Conservation (phyloP, 495 filamentous ascomycete genomes). For the Bacidia rubella region DNA sequence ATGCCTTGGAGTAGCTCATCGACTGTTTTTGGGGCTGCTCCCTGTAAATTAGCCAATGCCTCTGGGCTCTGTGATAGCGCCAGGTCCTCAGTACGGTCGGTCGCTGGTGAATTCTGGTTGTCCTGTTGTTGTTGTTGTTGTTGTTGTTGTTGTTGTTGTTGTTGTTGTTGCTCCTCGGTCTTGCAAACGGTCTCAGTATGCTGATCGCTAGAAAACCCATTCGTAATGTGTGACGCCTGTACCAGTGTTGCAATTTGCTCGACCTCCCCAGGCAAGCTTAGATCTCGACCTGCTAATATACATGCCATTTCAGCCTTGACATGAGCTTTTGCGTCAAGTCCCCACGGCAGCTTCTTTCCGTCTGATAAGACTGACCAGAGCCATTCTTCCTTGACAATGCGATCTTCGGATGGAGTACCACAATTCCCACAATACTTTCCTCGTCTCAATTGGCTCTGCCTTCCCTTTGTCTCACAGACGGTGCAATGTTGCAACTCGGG, state of each 20-base stretch:
- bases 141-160: no score
- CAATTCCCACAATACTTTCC: background rate
- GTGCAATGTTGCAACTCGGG: background rate
- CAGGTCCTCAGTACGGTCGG: no score
- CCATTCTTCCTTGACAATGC: background rate
- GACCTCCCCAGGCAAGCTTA: no score
- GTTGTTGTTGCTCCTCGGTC: no score
- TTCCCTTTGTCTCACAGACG: background rate
- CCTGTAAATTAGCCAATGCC: background rate
- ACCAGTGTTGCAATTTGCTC: no score
- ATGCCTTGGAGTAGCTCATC: conserved; percentile 35
- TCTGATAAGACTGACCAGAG: conserved; percentile 15
- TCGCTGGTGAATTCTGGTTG: no score
- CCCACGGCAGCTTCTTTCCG: background rate
- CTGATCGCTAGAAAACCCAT: no score
- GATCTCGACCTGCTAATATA: no score
- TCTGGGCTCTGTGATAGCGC: background rate
- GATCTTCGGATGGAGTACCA: background rate
- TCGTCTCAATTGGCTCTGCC: background rate
- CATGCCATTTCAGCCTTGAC: background rate
- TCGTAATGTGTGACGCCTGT: no score
- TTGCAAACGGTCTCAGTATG: no score
- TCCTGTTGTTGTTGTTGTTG: no score
- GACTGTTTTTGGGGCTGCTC: conserved; percentile 22
- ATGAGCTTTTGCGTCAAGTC: background rate